Evolutionary conservation across 148 eudicot genomes (phyloP), one percentile per base, ranked within the genome.

Genomic region (Polygonum aviculare): DNA sequence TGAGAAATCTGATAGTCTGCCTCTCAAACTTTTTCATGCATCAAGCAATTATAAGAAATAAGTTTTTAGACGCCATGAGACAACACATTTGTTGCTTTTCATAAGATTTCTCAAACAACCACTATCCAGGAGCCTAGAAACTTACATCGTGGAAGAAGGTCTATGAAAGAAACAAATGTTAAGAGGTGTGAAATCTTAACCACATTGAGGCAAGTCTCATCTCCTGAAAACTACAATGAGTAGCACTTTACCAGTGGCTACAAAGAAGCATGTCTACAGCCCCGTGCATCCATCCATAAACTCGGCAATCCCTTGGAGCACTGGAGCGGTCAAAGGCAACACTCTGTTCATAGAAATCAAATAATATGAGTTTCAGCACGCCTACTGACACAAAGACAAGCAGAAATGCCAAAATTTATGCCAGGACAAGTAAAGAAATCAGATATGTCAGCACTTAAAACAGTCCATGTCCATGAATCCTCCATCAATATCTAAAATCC

Each of bases 281-380:
- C 4, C 62, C 84, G 54, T 82, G 86, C 75, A 89, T 75, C 96
- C 93, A 89, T 75, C 98, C 98, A 62, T 80, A 87, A 41, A 94
- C 87, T 78, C 84, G 84, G 49, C 97, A 90, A 73, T 88, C 75
- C 84, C 88, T 92, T 49, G 98, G 98, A 72, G 98, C 98, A 77
- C 94, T 89, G 11, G 97, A 89, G 48, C 91, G 86, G 72, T 92
- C 97, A 44, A 82, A 94, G 3, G 91, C 96, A 51, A 92, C 94
- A 51, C 89, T 92, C 98, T 94, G 94, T 69, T 75, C 78, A 82
- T 14, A 44, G 62, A 14, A 74, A 54, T 54, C 59, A n/a, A 54
- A 54, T 18, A 54, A 54, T 35, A 22, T 49, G 12, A 49, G 40
- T 74, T 50, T 49, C 41, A 31, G 22, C 8, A n/a, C 59, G n/a